Base-by-base conservation (phyloP, 371 early-diverging fungal species). In the Rhizopus stolonifer region DNA sequence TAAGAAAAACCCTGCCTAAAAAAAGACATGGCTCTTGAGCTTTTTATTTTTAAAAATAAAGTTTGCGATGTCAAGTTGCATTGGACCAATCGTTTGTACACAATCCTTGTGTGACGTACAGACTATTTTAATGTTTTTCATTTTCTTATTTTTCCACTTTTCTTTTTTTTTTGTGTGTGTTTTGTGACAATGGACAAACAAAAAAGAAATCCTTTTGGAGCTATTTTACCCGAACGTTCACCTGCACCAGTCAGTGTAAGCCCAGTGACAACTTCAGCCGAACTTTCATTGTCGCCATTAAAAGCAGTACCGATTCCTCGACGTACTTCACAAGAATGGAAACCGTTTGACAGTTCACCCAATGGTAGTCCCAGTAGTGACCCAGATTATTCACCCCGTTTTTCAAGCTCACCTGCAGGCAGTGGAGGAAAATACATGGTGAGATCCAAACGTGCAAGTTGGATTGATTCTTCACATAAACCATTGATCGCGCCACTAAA, bases 231-330 rank as follows among this genome's bases (percentile, higher is more conserved):
- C 31, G 31, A 29, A 7, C 31, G 31, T 10, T 29, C 1, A 19
- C 51, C 43, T 33, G 54, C 59, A 10, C 54, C 62, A 58, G 62
- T 55, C 31, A 52, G 46, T 32, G 43, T 58, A 14, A 57, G 49
- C 26, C 19, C 58, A 2, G 23, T 58, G 10, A 61, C 61, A 22
- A 64, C 68, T 13, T 47, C 64, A 34, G 58, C 64, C 14, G 61
- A 64, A 36, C 42, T 55, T 14, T 52, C 54, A 17, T 46, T 50
- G n/a, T 40, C 63, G 1, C 39, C 64, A 23, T 32, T 70, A 18
- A 56, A 60, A 23, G 70, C 64, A 54, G 69, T 74, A 1, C 74
- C 74, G 32, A 74, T 74, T 49, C 74, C 74, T 3, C 74, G 70
- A 13, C 70, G n/a, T n/a, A n/a, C n/a, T n/a, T n/a, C n/a, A n/a